Evolutionary conservation across 306 rosid genomes (phyloP).

Genomic region (Pyrus pyrifolia): DNA sequence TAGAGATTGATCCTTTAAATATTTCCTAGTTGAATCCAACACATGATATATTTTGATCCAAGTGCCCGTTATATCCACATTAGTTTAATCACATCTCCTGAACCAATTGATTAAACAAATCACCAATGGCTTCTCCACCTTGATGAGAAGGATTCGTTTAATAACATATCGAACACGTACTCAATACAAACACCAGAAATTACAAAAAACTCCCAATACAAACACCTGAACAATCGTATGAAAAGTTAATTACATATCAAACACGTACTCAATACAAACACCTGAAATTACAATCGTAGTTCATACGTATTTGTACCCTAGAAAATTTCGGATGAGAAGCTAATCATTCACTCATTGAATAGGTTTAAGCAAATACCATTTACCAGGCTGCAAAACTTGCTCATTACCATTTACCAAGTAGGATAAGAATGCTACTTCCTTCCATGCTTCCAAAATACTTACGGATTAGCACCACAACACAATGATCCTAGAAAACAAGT

Average conservation of each 20-base stretch:
- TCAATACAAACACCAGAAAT: too few relatives aligned
- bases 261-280: too few relatives aligned
- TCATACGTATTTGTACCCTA: background rate
- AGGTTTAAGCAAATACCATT: background rate
- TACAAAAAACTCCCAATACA: too few relatives aligned
- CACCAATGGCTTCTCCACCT: background rate
- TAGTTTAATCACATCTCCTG: background rate
- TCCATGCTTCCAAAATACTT: slow-evolving; percentile 5
- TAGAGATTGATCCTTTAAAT: background rate
- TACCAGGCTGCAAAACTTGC: background rate
- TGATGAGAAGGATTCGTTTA: too few relatives aligned
- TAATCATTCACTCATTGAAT: background rate
- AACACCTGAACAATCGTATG: too few relatives aligned
- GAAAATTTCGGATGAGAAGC: background rate
- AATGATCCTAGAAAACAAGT: background rate
- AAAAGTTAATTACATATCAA: too few relatives aligned
- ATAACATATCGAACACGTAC: too few relatives aligned
- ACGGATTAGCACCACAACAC: slow-evolving; percentile 12
- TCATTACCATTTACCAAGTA: background rate
- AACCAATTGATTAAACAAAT: background rate
- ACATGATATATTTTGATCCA: background rate
- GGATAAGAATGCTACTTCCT: slow-evolving; percentile 17
- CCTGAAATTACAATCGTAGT: too few relatives aligned
- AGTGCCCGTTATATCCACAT: background rate
- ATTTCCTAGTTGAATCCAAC: background rate